phyloP scores from a whole-genome alignment of 352 stramenopile species.

The Phytophthora podocarpi region DNA sequence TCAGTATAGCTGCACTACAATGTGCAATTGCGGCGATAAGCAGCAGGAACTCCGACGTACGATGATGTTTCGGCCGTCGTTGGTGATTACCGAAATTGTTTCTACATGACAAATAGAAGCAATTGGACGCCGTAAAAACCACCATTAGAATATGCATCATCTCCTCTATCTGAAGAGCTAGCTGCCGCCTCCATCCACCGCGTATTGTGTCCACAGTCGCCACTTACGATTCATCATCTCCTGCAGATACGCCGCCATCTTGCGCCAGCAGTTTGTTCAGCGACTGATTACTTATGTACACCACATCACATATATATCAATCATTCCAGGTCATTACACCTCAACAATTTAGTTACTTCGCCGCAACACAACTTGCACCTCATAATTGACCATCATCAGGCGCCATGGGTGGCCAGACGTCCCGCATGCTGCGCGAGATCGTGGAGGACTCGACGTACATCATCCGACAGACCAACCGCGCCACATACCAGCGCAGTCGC shows the following conservation, averaged over 20 bases:
- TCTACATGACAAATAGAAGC: conserved; percentile 40
- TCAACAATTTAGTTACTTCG: neutral
- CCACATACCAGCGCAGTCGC: conserved; percentile 70
- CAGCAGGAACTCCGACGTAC: conserved; percentile 42
- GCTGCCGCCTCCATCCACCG: neutral
- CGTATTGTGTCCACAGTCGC: neutral
- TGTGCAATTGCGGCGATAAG: neutral
- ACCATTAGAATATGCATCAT: neutral
- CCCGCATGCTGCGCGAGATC: conserved; percentile 80
- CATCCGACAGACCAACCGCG: conserved; percentile 73
- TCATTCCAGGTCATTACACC: conserved; percentile 13
- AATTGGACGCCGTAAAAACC: neutral
- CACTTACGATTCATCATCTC: conserved; percentile 85
- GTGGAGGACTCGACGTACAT: conserved; percentile 83
- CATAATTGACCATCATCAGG: neutral
- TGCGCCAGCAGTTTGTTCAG: conserved; percentile 8
- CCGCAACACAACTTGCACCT: too few species aligned
- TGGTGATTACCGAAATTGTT: conserved; percentile 93
- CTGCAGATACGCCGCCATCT: conserved; percentile 85
- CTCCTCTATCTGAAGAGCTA: conserved; percentile 3
- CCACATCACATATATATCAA: conserved; percentile 12
- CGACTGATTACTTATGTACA: neutral
- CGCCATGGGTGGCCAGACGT: conserved; percentile 79
- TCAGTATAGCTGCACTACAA: neutral
- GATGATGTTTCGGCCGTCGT: conserved; percentile 95